A percentile compares a stretch with the other conserved stretches of the same genome.
phyloP scores from a whole-genome alignment of 2,329 filamentous ascomycete genomes.

The Didymella pomorum region DNA sequence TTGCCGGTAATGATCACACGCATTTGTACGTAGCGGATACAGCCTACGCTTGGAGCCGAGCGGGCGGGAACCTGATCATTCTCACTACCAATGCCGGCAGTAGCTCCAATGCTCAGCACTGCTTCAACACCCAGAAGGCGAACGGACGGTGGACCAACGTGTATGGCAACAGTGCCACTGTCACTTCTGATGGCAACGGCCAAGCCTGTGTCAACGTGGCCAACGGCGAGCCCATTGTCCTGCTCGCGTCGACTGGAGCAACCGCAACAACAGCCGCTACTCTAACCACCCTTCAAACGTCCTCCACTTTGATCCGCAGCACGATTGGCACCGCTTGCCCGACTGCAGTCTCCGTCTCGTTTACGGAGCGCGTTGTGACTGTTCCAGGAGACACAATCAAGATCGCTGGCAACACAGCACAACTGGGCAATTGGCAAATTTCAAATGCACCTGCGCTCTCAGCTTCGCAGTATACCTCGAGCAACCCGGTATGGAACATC shows the following conservation, averaged over 20 bases:
- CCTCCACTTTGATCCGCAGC: constrained; percentile 2
- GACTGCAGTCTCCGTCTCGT: constrained; percentile 50
- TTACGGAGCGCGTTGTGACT: constrained; percentile 58
- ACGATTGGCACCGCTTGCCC: constrained; percentile 34
- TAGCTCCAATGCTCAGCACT: constrained; percentile 51
- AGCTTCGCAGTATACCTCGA: constrained; percentile 54
- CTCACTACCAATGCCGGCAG: constrained; percentile 57
- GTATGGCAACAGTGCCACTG: constrained; percentile 48
- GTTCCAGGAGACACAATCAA: constrained; percentile 60
- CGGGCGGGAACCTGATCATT: constrained; percentile 55
- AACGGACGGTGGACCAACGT: constrained; percentile 54
- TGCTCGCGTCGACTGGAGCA: constrained; percentile 35
- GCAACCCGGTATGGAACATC: constrained; percentile 58
- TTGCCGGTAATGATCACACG: constrained; percentile 55
- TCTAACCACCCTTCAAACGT: constrained; percentile 20
- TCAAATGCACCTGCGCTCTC: constrained; percentile 52
- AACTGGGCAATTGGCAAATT: constrained; percentile 57
- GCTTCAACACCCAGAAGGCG: constrained; percentile 53
- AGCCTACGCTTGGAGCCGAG: constrained; percentile 59
- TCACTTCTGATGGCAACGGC: constrained; percentile 53
- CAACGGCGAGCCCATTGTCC: constrained; percentile 57
- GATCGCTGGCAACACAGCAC: constrained; percentile 54
- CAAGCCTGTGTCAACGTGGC: constrained; percentile 53
- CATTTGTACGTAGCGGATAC: constrained; percentile 55
- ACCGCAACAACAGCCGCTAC: constrained; percentile 13